Conservation (phyloP, 106 monocot species). For the Acorus gramineus region DNA sequence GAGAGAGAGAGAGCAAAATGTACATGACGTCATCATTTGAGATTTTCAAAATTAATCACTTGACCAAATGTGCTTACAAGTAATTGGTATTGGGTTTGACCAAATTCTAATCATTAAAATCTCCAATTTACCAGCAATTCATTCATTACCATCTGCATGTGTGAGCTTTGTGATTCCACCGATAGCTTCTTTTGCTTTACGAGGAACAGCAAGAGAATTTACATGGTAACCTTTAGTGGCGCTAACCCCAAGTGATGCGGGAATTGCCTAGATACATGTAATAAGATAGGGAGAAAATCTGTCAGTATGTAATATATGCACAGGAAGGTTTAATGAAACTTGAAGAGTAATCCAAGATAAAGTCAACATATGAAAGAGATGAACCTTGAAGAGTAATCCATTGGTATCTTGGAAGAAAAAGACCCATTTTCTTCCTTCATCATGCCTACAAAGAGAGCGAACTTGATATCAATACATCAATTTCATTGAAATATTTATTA, state of each 20-base stretch:
- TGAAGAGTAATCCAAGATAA: not conserved
- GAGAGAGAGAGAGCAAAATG: too few relatives aligned
- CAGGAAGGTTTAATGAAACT: not conserved
- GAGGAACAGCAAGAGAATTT: slow-evolving; percentile 95
- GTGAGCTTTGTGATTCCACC: slow-evolving; percentile 97
- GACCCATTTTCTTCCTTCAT: slow-evolving; percentile 70
- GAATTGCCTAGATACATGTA: slow-evolving; percentile 65
- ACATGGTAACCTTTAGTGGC: slow-evolving; percentile 76
- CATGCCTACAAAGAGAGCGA: slow-evolving; percentile 33
- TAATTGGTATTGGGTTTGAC: too few relatives aligned
- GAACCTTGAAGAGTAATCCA: slow-evolving; percentile 94
- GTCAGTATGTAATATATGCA: not conserved
- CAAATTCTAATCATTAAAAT: too few relatives aligned
- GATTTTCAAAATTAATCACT: too few relatives aligned
- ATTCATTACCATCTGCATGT: slow-evolving; percentile 66
- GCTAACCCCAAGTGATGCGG: slow-evolving; percentile 91
- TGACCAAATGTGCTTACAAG: too few relatives aligned
- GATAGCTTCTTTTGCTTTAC: slow-evolving; percentile 99
- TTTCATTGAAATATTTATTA: not conserved
- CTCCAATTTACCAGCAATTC: too few relatives aligned
- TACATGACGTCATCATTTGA: too few relatives aligned
- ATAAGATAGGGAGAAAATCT: not conserved
- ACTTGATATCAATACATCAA: not conserved
- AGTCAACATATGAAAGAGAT: slow-evolving; percentile 1
- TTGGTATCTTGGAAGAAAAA: slow-evolving; percentile 98